Conservation (phyloP, 2,329 filamentous ascomycete species). For the Hypomyces rosellus region DNA sequence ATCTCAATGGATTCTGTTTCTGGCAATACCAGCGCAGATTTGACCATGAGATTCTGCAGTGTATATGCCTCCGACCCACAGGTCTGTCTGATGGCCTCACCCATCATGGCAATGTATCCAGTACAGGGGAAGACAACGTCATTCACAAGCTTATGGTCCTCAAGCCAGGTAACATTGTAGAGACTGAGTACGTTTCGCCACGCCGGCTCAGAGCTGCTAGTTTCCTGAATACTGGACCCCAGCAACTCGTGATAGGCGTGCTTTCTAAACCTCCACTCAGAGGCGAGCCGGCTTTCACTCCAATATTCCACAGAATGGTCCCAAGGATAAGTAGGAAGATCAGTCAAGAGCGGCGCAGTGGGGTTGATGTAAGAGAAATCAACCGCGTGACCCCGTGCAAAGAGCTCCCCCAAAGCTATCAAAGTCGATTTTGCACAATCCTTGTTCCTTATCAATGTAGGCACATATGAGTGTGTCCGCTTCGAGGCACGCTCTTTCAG, state of each 20-base stretch:
- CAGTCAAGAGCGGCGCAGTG: background rate
- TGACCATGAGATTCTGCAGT: slow-evolving; percentile 11
- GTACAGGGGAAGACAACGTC: slow-evolving; percentile 38
- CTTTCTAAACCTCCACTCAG: slow-evolving; percentile 18
- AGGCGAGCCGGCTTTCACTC: slow-evolving; percentile 17
- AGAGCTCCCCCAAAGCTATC: background rate
- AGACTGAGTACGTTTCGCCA: slow-evolving; percentile 36
- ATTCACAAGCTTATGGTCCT: slow-evolving; percentile 34
- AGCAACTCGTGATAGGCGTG: slow-evolving; percentile 23
- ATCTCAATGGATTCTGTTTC: slow-evolving; percentile 11
- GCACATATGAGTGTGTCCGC: slow-evolving; percentile 11
- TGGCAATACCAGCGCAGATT: slow-evolving; percentile 9
- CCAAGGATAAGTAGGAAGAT: slow-evolving; percentile 22
- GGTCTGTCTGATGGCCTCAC: slow-evolving; percentile 29
- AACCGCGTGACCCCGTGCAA: background rate
- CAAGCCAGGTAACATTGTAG: slow-evolving; percentile 36
- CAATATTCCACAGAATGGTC: slow-evolving; percentile 15
- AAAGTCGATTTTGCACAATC: slow-evolving; percentile 11
- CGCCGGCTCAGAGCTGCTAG: slow-evolving; percentile 24
- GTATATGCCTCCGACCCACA: slow-evolving; percentile 2
- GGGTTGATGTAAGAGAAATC: background rate
- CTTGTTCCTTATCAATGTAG: slow-evolving; percentile 13
- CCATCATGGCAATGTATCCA: slow-evolving; percentile 36
- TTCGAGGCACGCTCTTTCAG: background rate
- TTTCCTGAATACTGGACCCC: slow-evolving; percentile 23